These are phyloP conservation scores for Dacryopinax primogenitus DNA, from an alignment of 768 basidiomycete species.

Conservation along the genomic window DNA sequence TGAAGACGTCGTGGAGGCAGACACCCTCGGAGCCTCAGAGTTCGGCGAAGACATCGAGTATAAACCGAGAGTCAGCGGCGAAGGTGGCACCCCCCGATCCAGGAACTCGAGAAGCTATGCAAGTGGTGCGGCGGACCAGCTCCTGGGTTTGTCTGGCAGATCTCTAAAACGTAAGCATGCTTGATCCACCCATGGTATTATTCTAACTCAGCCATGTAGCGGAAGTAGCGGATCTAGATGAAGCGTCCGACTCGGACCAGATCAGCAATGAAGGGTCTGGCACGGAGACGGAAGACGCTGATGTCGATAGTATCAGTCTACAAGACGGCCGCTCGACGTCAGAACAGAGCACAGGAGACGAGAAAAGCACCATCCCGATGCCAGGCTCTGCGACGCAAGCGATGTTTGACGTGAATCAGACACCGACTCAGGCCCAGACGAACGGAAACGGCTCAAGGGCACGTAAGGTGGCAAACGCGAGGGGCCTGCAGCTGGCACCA, in stretches of 20 bases:
- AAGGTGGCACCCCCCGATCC: conserved; percentile 28
- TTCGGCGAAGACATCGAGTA: conserved; percentile 16
- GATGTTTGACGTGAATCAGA: background rate
- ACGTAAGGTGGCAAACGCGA: background rate
- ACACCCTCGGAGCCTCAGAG: conserved; percentile 8
- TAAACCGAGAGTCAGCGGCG: conserved; percentile 13
- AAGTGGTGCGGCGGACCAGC: conserved; percentile 66
- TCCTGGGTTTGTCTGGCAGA: conserved; percentile 66
- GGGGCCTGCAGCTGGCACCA: background rate
- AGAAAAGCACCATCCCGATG: background rate
- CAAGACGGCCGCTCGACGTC: background rate
- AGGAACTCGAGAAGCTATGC: conserved; percentile 78
- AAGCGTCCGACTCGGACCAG: conserved; percentile 41
- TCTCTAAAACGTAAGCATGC: conserved; percentile 45
- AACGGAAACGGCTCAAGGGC: background rate
- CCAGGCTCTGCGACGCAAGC: background rate
- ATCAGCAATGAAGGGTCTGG: conserved; percentile 58
- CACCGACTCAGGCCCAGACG: background rate
- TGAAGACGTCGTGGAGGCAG: conserved; percentile 19
- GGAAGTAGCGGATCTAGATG: conserved; percentile 55
- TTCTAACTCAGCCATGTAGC: conserved; percentile 19
- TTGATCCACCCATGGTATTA: background rate
- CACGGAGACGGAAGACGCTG: conserved; percentile 41
- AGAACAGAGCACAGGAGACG: background rate
- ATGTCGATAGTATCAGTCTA: background rate